phyloP scores from a whole-genome alignment of 768 basidiomycete species.

The Leccinellum rugosiceps region DNA sequence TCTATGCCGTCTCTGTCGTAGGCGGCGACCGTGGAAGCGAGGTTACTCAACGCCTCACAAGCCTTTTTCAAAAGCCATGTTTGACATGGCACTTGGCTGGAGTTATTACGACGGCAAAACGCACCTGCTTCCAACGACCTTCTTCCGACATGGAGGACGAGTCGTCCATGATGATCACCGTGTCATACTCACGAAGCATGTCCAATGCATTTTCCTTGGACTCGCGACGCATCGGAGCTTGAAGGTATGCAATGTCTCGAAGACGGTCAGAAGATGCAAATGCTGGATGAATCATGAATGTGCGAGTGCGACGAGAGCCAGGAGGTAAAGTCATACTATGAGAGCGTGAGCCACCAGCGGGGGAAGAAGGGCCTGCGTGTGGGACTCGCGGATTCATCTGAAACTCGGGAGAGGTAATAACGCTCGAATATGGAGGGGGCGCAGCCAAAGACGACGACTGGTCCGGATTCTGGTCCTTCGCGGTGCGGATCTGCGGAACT shows the following conservation, averaged over 20 bases:
- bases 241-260: slow-evolving; percentile 23
- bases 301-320: slow-evolving; percentile 18
- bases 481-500: slow-evolving; percentile 5
- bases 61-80: neutral
- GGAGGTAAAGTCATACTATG: slow-evolving; percentile 20
- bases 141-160: slow-evolving; percentile 52
- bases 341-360: neutral
- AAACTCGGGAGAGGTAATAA: slow-evolving; percentile 1
- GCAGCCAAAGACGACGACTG: slow-evolving; percentile 3
- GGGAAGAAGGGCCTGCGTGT: neutral
- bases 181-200: slow-evolving; percentile 47
- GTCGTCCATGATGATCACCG: slow-evolving; percentile 59
- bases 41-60: slow-evolving; percentile 35
- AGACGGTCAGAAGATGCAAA: slow-evolving; percentile 13
- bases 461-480: neutral
- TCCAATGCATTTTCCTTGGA: slow-evolving; percentile 31
- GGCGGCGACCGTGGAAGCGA: slow-evolving; percentile 45
- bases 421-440: slow-evolving; percentile 19
- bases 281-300: slow-evolving; percentile 24
- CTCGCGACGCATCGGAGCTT: slow-evolving; percentile 25
- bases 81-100: neutral
- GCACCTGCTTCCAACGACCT: slow-evolving; percentile 49
- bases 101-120: neutral
- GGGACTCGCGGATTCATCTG: slow-evolving; percentile 1
- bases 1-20: slow-evolving; percentile 63